Conservation (phyloP, 306 rosid species). For the Canavalia ensiformis region DNA sequence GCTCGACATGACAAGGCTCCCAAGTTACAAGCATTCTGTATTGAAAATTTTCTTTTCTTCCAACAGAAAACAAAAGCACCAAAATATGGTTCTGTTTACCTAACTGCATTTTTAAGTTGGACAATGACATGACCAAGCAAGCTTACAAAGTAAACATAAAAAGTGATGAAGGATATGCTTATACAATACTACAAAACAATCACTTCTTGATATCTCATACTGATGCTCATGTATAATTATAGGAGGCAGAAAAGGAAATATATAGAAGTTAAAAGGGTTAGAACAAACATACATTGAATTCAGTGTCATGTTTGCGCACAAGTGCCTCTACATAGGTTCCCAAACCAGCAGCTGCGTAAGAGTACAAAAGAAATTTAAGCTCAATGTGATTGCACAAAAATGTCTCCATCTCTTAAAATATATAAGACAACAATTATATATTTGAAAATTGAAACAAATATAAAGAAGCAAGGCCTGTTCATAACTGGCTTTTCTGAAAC, state of each 20-base stretch:
- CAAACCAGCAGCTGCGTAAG: conserved; percentile 91
- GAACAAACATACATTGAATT: conserved; percentile 76
- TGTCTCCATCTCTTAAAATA: conserved; percentile 23
- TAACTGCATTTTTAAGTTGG: too few species aligned
- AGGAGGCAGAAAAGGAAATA: conserved; percentile 5
- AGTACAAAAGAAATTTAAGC: conserved; percentile 46
- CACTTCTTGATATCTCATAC: background rate
- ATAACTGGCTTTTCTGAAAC: conserved; percentile 27
- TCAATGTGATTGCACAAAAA: conserved; percentile 21
- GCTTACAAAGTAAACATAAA: background rate
- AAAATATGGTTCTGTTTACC: too few species aligned
- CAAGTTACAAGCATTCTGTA: background rate
- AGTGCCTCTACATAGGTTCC: conserved; percentile 98
- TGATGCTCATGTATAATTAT: background rate
- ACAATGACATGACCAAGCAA: too few species aligned
- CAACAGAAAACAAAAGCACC: background rate
- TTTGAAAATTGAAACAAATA: conserved; percentile 22
- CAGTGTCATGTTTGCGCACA: conserved; percentile 91
- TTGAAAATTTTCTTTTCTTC: conserved; percentile 1
- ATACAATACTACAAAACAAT: conserved; percentile 19
- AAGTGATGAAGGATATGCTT: background rate
- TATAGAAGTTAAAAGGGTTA: conserved; percentile 41
- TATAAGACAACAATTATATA: background rate
- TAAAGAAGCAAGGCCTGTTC: conserved; percentile 32
- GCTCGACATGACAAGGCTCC: background rate